Conservation (phyloP, 2,329 filamentous ascomycete species). For the Alternaria triticimaculans region DNA sequence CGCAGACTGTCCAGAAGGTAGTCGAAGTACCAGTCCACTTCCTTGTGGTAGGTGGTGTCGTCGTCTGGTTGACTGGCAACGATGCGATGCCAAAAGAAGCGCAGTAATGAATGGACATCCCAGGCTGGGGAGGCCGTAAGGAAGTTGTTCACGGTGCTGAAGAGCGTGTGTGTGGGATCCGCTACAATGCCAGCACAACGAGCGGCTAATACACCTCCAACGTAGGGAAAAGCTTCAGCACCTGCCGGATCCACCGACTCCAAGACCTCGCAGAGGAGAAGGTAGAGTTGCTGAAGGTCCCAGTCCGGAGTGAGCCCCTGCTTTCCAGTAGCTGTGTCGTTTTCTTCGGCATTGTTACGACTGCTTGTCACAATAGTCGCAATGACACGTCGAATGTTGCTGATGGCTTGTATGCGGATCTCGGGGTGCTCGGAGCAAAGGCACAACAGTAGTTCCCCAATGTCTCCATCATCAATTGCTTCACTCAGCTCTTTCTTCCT, state of each 20-base stretch:
- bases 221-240: constrained; percentile 66
- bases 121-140: constrained; percentile 79
- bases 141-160: constrained; percentile 85
- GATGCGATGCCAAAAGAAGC: constrained; percentile 71
- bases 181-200: constrained; percentile 73
- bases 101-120: constrained; percentile 64
- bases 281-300: constrained; percentile 78
- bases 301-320: constrained; percentile 54
- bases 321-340: constrained; percentile 2
- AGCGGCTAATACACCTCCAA: constrained; percentile 77
- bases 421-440: constrained; percentile 76
- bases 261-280: constrained; percentile 78
- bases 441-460: constrained; percentile 73
- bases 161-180: constrained; percentile 81
- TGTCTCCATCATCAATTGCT: constrained; percentile 77
- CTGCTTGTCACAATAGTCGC: constrained; percentile 54
- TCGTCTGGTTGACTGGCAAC: constrained; percentile 77
- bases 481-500: constrained; percentile 77
- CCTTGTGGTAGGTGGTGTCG: constrained; percentile 72
- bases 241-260: constrained; percentile 65
- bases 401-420: constrained; percentile 79
- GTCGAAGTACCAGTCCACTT: constrained; percentile 76
- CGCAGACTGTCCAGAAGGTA: constrained; percentile 74
- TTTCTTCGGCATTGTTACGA: neutral
- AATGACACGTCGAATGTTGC: constrained; percentile 70